Conservation (phyloP, 2,329 filamentous ascomycete genomes). For the Hypomyces perniciosus region DNA sequence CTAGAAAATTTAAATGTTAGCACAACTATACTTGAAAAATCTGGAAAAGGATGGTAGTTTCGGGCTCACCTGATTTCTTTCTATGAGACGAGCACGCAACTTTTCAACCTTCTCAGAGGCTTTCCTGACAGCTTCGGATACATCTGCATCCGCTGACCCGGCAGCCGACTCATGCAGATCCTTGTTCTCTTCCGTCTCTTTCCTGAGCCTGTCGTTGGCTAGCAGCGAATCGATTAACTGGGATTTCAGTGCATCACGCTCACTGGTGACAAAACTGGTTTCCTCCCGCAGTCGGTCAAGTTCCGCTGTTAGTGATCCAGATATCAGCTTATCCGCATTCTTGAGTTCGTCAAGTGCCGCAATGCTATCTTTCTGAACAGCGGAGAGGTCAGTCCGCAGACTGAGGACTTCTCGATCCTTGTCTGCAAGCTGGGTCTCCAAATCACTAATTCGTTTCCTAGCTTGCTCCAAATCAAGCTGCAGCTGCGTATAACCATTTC, state of each 20-base stretch:
- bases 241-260: slow-evolving; percentile 52
- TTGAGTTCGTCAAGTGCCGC: slow-evolving; percentile 54
- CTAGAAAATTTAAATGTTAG: slow-evolving; percentile 25
- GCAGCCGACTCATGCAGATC: slow-evolving; percentile 35
- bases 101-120: slow-evolving; percentile 51
- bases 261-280: slow-evolving; percentile 41
- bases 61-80: slow-evolving; percentile 53
- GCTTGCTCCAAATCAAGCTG: slow-evolving; percentile 43
- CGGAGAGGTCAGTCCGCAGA: slow-evolving; percentile 47
- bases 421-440: slow-evolving; percentile 46
- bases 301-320: slow-evolving; percentile 52
- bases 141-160: slow-evolving; percentile 30
- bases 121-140: slow-evolving; percentile 35
- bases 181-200: slow-evolving; percentile 43
- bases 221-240: slow-evolving; percentile 56
- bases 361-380: slow-evolving; percentile 47
- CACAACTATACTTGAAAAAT: not conserved
- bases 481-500: slow-evolving; percentile 39
- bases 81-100: slow-evolving; percentile 47
- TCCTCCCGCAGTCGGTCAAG: slow-evolving; percentile 50
- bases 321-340: slow-evolving; percentile 52
- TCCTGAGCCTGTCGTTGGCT: slow-evolving; percentile 54
- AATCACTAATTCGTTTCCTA: slow-evolving; percentile 35
- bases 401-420: slow-evolving; percentile 50
- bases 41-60: not conserved